These are phyloP conservation scores for Chlamydomonas eustigma DNA, from an alignment of 139 green algal genomes.

Conservation along the genomic window DNA sequence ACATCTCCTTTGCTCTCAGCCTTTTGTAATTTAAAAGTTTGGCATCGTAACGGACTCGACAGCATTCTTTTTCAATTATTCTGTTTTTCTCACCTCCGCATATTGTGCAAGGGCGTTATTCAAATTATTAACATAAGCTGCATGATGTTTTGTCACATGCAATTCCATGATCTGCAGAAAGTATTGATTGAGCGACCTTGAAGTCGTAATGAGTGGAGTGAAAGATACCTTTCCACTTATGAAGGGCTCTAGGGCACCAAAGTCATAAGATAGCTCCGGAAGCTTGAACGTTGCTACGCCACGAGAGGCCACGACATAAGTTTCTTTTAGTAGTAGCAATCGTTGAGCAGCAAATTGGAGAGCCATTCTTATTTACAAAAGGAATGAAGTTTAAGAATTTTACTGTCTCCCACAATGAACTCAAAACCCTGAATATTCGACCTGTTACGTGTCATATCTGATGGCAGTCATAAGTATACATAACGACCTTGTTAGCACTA, in stretches of 20 bases:
- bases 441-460: too few species aligned
- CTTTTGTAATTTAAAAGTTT: constrained; percentile 15
- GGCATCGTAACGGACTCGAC: background rate
- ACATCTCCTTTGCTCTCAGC: constrained; percentile 76
- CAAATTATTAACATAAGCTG: constrained; percentile 80
- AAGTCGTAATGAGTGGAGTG: background rate
- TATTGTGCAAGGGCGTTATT: constrained; percentile 84
- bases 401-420: too few species aligned
- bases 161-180: constrained; percentile 92
- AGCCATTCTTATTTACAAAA: too few species aligned
- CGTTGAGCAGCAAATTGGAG: too few species aligned
- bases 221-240: constrained; percentile 46
- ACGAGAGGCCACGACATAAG: too few species aligned
- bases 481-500: too few species aligned
- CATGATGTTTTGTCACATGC: constrained; percentile 93
- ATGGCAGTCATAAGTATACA: too few species aligned
- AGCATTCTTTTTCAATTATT: too few species aligned
- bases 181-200: background rate
- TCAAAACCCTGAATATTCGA: too few species aligned
- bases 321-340: too few species aligned
- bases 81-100: constrained; percentile 31
- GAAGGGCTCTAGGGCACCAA: constrained; percentile 81
- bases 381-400: too few species aligned
- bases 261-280: constrained; percentile 91
- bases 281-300: constrained; percentile 42